These are phyloP conservation scores for Daphne laureola DNA, from an alignment of 441 rosid genomes.

Conservation along the genomic window DNA sequence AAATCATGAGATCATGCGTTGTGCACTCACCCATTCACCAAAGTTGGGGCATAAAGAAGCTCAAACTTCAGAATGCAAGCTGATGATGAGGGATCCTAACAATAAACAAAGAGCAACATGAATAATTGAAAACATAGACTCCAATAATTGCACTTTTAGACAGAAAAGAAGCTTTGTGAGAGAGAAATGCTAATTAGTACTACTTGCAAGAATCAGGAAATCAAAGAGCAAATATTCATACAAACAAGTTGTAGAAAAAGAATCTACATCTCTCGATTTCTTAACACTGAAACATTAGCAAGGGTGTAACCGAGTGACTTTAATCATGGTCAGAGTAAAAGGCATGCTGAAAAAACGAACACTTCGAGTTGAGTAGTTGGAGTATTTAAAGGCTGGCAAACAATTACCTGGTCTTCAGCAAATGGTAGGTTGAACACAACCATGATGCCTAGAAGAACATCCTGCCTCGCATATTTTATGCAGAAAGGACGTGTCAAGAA, in stretches of 20 bases:
- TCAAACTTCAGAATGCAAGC: conserved; percentile 84
- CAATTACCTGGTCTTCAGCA: conserved; percentile 46
- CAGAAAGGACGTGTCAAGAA: conserved; percentile 83
- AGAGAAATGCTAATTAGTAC: too few relatives aligned
- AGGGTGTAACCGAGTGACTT: neutral
- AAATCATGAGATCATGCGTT: neutral
- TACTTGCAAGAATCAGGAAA: too few relatives aligned
- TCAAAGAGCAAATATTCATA: too few relatives aligned
- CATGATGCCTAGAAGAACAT: conserved; percentile 69
- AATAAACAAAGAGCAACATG: neutral
- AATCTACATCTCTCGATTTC: too few relatives aligned
- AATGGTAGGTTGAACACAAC: conserved; percentile 64
- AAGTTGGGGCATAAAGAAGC: conserved; percentile 66
- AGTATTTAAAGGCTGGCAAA: conserved; percentile 9
- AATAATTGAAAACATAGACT: too few relatives aligned
- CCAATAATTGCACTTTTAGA: neutral
- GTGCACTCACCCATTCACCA: conserved; percentile 38
- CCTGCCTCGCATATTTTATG: conserved; percentile 83
- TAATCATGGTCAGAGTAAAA: neutral
- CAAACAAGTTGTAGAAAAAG: too few relatives aligned
- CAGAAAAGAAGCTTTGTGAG: conserved; percentile 2
- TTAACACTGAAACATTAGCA: neutral
- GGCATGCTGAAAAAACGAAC: neutral
- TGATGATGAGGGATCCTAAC: conserved; percentile 64
- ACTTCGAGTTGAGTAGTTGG: neutral